These are phyloP conservation scores for Marchantia paleacea DNA, from an alignment of 225 moss, liverwort and hornwort genomes.

Conservation along the genomic window DNA sequence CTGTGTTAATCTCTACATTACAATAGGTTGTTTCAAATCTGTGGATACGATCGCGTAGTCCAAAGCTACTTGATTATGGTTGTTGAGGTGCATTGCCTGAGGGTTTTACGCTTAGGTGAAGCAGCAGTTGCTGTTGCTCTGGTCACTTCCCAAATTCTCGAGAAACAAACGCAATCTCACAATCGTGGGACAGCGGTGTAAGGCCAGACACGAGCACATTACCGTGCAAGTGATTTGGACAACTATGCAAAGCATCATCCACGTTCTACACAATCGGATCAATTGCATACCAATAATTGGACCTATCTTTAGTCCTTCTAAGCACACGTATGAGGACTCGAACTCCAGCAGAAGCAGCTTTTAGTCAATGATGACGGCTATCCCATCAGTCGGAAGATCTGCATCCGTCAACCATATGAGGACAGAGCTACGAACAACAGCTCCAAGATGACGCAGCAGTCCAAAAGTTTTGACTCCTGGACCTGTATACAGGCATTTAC, in stretches of 20 bases:
- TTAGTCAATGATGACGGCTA: conserved; percentile 17
- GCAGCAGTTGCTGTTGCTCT: too few species aligned
- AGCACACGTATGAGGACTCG: conserved; percentile 8
- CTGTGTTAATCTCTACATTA: too few species aligned
- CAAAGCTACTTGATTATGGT: too few species aligned
- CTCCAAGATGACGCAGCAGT: conserved; percentile 7
- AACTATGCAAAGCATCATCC: neutral
- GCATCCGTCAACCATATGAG: conserved; percentile 9
- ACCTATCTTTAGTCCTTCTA: conserved; percentile 13
- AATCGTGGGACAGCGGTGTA: neutral
- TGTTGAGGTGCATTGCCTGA: too few species aligned
- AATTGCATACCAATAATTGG: conserved; percentile 15
- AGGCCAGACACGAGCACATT: conserved; percentile 1
- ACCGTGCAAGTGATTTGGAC: neutral
- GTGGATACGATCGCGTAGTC: too few species aligned
- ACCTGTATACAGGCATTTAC: neutral
- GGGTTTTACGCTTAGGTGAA: too few species aligned
- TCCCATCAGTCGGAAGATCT: conserved; percentile 9
- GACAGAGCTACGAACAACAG: conserved; percentile 15
- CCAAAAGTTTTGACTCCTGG: conserved; percentile 14
- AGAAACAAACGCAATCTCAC: neutral
- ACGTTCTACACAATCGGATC: conserved; percentile 12
- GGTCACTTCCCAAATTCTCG: neutral
- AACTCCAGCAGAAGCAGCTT: conserved; percentile 13
- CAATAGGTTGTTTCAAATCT: too few species aligned